Evolutionary conservation across 2,329 filamentous ascomycete genomes (phyloP).

Genomic region (Monosporascus sp.): DNA sequence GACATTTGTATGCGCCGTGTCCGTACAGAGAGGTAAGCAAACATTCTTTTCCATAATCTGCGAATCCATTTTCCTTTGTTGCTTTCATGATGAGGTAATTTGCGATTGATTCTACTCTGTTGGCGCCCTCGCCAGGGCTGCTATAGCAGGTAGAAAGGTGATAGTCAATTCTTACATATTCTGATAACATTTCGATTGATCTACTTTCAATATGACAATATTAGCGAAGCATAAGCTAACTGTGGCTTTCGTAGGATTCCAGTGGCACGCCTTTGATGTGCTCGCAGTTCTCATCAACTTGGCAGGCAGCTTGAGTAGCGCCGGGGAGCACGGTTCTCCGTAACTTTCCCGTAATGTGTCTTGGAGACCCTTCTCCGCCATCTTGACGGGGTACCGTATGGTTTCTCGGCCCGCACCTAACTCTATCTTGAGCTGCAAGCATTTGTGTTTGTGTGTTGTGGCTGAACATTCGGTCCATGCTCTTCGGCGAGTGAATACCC

Average conservation of each 20-base stretch:
- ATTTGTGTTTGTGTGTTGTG: no score
- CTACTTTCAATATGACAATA: not conserved
- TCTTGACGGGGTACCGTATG: no score
- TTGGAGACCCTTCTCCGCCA: no score
- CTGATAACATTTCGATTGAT: conserved; percentile 51
- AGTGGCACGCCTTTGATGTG: no score
- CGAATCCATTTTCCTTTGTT: conserved; percentile 13
- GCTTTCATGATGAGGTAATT: conserved; percentile 89
- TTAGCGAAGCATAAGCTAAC: conserved; percentile 1
- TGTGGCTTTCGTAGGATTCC: not conserved
- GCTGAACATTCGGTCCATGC: no score
- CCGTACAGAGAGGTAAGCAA: conserved; percentile 5
- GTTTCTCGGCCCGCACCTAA: no score
- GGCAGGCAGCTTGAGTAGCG: no score
- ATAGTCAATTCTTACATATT: conserved; percentile 99
- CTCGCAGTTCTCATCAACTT: no score
- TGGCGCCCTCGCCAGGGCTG: conserved; percentile 90
- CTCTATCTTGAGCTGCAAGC: no score
- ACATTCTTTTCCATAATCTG: conserved; percentile 6
- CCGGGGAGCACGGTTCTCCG: no score
- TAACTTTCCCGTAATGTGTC: no score
- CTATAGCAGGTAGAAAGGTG: conserved; percentile 71
- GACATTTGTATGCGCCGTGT: not conserved
- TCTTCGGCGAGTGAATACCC: no score
- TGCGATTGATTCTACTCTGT: conserved; percentile 87